phyloP scores from a whole-genome alignment of 495 filamentous ascomycete genomes.

The Annulohypoxylon stygium region DNA sequence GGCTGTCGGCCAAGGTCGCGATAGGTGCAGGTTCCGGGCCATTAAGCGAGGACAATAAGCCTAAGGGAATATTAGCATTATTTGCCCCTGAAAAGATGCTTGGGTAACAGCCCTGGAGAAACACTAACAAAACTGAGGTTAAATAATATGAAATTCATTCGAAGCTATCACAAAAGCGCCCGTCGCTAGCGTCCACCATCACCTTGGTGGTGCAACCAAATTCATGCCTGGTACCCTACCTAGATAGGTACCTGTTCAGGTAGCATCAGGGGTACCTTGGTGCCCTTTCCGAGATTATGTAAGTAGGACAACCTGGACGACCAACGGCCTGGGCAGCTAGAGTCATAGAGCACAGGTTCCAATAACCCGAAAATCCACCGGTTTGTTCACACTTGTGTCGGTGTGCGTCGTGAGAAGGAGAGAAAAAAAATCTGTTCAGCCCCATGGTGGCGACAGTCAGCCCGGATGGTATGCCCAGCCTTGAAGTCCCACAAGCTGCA shows the following conservation, averaged over 20 bases:
- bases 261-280: neutral
- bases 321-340: neutral
- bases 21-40: slow-evolving; percentile 6
- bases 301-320: neutral
- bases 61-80: neutral
- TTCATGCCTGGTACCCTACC: neutral
- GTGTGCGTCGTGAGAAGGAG: slow-evolving; percentile 22
- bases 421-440: slow-evolving; percentile 16
- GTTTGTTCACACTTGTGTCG: slow-evolving; percentile 26
- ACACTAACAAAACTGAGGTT: neutral
- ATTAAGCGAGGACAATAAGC: slow-evolving; percentile 10
- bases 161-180: slow-evolving; percentile 15
- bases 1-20: neutral
- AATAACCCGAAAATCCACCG: slow-evolving; percentile 16
- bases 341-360: slow-evolving; percentile 1
- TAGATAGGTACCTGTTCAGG: neutral
- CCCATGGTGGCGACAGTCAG: slow-evolving; percentile 18
- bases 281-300: neutral
- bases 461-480: neutral
- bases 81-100: slow-evolving; percentile 15
- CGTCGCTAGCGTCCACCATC: slow-evolving; percentile 6
- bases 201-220: slow-evolving; percentile 18
- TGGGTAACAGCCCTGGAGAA: neutral
- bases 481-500: slow-evolving; percentile 22
- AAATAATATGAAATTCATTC: slow-evolving; percentile 2